These are phyloP conservation scores for Colletotrichum sp. DNA, from an alignment of 2,329 filamentous ascomycete genomes.

Conservation along the genomic window DNA sequence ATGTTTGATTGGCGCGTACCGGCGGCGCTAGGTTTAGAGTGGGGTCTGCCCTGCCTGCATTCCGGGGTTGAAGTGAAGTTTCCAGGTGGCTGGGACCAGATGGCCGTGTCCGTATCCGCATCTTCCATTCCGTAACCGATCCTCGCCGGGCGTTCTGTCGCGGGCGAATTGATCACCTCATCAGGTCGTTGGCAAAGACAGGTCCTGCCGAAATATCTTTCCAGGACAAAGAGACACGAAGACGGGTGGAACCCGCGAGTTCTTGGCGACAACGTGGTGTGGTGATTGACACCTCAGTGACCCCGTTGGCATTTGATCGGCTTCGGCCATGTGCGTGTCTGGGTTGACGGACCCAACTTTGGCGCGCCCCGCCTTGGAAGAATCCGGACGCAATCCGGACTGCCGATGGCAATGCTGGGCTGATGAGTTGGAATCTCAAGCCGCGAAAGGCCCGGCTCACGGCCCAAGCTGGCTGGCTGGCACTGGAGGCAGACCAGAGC, in stretches of 20 bases:
- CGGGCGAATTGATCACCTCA: not conserved
- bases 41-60: not conserved
- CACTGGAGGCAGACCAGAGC: not conserved
- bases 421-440: not conserved
- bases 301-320: constrained; percentile 8
- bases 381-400: not conserved
- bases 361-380: not conserved
- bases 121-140: not conserved
- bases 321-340: not conserved
- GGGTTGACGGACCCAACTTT: not conserved
- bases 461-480: not conserved
- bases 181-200: not conserved
- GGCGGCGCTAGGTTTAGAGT: not conserved
- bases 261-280: constrained; percentile 12
- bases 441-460: not conserved
- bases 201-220: not conserved
- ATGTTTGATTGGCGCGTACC: not conserved
- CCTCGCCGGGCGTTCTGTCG: not conserved
- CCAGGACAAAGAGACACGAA: not conserved
- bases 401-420: not conserved
- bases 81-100: constrained; percentile 14
- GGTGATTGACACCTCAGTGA: not conserved
- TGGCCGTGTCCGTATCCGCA: not conserved
- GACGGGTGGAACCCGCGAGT: not conserved
- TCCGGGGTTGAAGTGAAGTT: not conserved